These are phyloP conservation scores for Kluyveromyces aestuarii DNA, from an alignment of 805 yeast species.

Conservation along the genomic window DNA sequence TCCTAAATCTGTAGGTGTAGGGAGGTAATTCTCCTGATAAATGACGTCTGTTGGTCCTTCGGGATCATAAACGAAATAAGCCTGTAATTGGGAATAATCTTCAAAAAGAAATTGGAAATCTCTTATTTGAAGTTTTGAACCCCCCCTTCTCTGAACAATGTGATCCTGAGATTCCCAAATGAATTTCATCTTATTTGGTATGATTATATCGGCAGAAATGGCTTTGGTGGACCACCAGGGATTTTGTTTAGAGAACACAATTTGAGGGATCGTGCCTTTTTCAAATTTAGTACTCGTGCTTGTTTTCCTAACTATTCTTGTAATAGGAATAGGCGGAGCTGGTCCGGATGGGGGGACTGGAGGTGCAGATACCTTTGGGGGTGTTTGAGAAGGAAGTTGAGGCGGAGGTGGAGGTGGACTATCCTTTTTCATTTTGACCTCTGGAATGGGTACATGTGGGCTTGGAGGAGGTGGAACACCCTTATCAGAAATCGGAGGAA, in stretches of 20 bases:
- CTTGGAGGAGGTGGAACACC: not conserved
- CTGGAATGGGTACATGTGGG: not conserved
- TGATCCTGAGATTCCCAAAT: constrained; percentile 59
- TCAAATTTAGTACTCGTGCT: constrained; percentile 9
- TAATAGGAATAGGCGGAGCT: constrained; percentile 11
- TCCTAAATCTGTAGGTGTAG: constrained; percentile 2
- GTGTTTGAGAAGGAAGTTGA: constrained; percentile 5
- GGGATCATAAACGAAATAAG: constrained; percentile 49
- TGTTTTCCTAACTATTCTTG: constrained; percentile 3
- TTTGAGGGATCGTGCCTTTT: constrained; percentile 9
- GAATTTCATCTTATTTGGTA: constrained; percentile 14
- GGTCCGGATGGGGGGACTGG: constrained; percentile 3
- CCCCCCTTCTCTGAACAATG: constrained; percentile 47
- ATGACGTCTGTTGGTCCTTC: constrained; percentile 42
- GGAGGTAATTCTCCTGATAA: constrained; percentile 23
- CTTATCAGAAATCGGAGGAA: not conserved
- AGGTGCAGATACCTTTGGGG: not conserved
- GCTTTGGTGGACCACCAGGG: constrained; percentile 63
- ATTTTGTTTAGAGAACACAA: constrained; percentile 25
- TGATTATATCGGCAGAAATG: constrained; percentile 39
- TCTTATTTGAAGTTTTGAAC: constrained; percentile 37
- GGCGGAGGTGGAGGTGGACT: constrained; percentile 6
- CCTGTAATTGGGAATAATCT: constrained; percentile 58
- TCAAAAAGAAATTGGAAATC: constrained; percentile 66
- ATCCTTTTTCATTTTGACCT: not conserved